A percentile compares a stretch with the other conserved stretches of the same genome.
phyloP scores from a whole-genome alignment of 2,329 filamentous ascomycete species.

The Colletotrichum australisinense region DNA sequence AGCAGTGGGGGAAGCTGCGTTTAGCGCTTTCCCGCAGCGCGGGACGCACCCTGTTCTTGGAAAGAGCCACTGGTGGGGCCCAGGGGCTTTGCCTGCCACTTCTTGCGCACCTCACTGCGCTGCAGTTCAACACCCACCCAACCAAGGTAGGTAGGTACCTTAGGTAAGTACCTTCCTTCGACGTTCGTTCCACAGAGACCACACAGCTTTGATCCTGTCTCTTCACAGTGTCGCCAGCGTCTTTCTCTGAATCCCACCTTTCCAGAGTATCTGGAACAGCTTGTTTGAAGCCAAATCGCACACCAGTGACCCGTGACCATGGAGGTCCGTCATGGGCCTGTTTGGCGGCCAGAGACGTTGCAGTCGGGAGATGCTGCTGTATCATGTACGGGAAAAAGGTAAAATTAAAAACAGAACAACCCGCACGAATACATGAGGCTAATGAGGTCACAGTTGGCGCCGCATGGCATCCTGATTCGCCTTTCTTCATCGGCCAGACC shows the following conservation, averaged over 20 bases:
- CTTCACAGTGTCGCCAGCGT: not conserved
- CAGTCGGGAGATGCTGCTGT: not conserved
- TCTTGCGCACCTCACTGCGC: not conserved
- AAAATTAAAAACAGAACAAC: not conserved
- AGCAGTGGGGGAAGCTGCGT: not conserved
- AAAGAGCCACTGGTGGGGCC: slow-evolving; percentile 14
- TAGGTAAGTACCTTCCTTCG: not conserved
- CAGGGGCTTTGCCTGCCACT: slow-evolving; percentile 29
- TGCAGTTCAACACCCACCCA: too few species aligned
- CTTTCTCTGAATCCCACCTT: not conserved
- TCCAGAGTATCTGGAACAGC: not conserved
- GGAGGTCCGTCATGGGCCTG: too few species aligned
- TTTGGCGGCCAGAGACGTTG: not conserved
- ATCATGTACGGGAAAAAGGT: not conserved
- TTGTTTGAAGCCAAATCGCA: not conserved
- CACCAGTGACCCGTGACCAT: not conserved
- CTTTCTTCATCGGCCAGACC: not conserved
- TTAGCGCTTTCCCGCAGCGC: slow-evolving; percentile 31
- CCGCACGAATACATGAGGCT: not conserved
- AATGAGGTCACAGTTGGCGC: not conserved
- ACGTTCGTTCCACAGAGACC: not conserved
- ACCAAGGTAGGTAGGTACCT: not conserved
- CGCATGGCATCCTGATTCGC: not conserved
- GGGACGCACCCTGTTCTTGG: slow-evolving; percentile 32
- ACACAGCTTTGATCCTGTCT: not conserved